phyloP scores from a whole-genome alignment of 441 rosid genomes.

The Daphne laureola region DNA sequence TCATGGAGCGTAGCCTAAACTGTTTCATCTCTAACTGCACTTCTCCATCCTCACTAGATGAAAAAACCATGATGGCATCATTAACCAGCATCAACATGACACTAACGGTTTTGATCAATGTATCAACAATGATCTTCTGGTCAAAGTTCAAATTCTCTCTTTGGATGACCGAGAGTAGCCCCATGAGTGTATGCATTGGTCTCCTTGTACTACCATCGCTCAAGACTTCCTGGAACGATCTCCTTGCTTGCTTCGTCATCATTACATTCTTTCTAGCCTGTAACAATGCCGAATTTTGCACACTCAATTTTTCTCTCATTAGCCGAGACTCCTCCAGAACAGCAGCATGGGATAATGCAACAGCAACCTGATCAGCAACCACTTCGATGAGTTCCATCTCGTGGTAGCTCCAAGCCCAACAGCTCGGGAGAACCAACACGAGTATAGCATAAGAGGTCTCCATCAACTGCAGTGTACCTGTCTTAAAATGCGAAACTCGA shows the following conservation, averaged over 20 bases:
- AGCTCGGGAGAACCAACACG: constrained; percentile 55
- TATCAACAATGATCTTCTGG: constrained; percentile 45
- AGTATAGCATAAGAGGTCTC: constrained; percentile 57
- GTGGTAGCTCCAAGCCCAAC: constrained; percentile 42
- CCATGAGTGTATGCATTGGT: constrained; percentile 68
- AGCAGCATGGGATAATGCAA: constrained; percentile 72
- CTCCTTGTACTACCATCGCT: constrained; percentile 69
- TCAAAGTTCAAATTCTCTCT: constrained; percentile 35
- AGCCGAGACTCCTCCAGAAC: constrained; percentile 67
- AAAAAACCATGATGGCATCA: constrained; percentile 47
- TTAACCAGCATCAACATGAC: constrained; percentile 54
- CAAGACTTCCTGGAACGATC: constrained; percentile 72
- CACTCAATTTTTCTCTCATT: constrained; percentile 54
- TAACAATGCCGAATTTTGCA: constrained; percentile 49
- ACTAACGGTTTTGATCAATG: constrained; percentile 43
- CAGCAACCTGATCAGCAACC: constrained; percentile 82
- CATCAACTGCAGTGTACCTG: constrained; percentile 59
- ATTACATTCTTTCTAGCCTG: constrained; percentile 54
- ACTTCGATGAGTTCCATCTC: constrained; percentile 66
- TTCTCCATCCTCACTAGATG: constrained; percentile 48
- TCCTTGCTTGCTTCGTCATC: constrained; percentile 76
- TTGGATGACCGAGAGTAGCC: constrained; percentile 56
- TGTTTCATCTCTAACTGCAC: constrained; percentile 42
- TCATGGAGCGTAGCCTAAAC: constrained; percentile 52
- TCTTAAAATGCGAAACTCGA: constrained; percentile 52